phyloP scores from a whole-genome alignment of 176 grass and related monocot genomes.

The Juncus inflexus region DNA sequence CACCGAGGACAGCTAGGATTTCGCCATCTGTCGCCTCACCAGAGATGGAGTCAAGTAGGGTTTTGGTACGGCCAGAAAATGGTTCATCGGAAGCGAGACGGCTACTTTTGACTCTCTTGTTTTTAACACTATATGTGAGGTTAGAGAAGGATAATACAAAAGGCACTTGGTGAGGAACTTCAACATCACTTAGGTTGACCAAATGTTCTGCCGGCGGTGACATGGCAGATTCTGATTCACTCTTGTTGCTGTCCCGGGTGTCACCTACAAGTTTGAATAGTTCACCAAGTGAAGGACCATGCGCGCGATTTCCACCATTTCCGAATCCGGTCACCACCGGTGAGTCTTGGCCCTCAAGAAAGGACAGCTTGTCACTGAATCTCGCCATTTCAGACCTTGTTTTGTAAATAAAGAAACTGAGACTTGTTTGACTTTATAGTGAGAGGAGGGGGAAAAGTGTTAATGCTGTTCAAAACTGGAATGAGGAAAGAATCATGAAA shows the following conservation, averaged over 20 bases:
- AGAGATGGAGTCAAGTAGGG: conserved; percentile 56
- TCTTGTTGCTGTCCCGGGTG: conserved; percentile 26
- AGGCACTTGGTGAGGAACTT: conserved; percentile 32
- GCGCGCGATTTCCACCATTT: not conserved
- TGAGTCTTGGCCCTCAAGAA: conserved; percentile 34
- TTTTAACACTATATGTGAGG: conserved; percentile 66
- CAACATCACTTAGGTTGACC: not conserved
- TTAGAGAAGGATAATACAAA: conserved; percentile 58
- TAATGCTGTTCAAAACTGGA: not conserved
- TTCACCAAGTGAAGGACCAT: conserved; percentile 49
- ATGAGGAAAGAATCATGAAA: conserved; percentile 5
- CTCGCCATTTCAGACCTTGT: conserved; percentile 42
- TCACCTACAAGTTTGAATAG: conserved; percentile 72
- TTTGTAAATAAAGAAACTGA: not conserved
- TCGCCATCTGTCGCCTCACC: conserved; percentile 73
- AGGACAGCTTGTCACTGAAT: conserved; percentile 30
- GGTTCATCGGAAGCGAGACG: conserved; percentile 10
- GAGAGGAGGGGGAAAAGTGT: not conserved
- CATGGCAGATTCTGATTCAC: conserved; percentile 16
- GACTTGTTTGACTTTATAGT: conserved; percentile 17
- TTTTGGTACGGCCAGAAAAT: conserved; percentile 31
- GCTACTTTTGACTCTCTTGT: conserved; percentile 17
- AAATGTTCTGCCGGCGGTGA: conserved; percentile 10
- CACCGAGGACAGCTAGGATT: conserved; percentile 80
- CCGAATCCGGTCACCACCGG: not conserved